These are phyloP conservation scores for Nicotiana tabacum DNA, from an alignment of 257 asterid species.

Conservation along the genomic window DNA sequence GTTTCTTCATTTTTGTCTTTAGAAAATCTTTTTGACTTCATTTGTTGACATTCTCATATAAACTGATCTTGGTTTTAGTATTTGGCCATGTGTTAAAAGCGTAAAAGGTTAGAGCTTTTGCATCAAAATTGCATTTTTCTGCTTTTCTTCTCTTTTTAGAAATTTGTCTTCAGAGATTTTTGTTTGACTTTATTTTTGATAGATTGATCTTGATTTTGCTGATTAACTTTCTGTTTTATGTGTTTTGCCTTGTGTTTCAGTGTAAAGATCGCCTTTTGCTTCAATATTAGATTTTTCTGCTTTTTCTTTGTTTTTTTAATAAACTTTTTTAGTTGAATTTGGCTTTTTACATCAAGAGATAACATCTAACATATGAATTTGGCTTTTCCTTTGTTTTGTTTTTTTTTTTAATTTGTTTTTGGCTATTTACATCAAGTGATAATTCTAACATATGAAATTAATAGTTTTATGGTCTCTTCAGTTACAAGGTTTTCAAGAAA, in stretches of 20 bases:
- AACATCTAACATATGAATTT: too few species aligned
- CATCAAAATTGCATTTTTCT: not conserved
- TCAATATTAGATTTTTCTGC: not conserved
- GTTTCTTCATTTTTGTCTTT: not conserved
- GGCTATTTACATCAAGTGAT: not conserved
- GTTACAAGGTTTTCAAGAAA: not conserved
- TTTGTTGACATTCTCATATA: not conserved
- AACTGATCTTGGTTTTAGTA: not conserved
- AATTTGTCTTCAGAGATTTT: too few species aligned
- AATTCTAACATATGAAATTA: not conserved
- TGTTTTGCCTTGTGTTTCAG: not conserved
- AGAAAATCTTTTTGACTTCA: not conserved
- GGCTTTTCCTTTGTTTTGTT: not conserved
- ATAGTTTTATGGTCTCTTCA: not conserved
- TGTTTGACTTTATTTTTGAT: not conserved
- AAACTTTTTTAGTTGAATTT: not conserved
- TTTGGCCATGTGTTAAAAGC: not conserved
- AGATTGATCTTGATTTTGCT: not conserved
- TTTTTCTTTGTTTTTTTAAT: not conserved
- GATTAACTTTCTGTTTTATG: not conserved
- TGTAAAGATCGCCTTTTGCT: not conserved
- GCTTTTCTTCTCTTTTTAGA: too few species aligned
- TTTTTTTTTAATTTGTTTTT: not conserved
- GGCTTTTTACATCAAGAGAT: not conserved
- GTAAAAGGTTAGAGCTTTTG: not conserved